These are phyloP conservation scores for Penicillium frequentans DNA, from an alignment of 2,329 filamentous ascomycete genomes.

Conservation along the genomic window DNA sequence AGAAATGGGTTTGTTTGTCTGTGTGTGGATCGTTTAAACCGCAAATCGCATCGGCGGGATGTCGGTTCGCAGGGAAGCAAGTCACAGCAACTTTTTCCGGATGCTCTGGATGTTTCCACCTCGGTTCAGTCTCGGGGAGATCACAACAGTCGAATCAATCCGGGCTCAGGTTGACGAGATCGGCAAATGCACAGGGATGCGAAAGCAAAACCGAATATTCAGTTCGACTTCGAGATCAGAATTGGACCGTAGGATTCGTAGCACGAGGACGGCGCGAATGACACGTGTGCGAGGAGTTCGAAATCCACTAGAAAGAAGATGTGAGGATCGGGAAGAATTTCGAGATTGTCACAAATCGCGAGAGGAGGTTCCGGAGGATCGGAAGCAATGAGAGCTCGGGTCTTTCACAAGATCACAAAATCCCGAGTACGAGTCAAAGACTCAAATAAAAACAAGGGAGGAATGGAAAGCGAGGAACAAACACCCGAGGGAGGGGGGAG, in stretches of 20 bases:
- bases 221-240: neutral
- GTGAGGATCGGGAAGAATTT: slow-evolving; percentile 2
- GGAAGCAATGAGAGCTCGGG: neutral
- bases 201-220: neutral
- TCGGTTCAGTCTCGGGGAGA: neutral
- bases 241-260: neutral
- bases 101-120: neutral
- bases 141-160: neutral
- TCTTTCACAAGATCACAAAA: neutral
- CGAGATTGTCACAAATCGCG: neutral
- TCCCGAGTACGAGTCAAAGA: neutral
- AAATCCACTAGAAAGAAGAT: neutral
- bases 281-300: slow-evolving; percentile 17
- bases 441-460: slow-evolving; percentile 4
- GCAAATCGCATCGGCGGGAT: slow-evolving; percentile 27
- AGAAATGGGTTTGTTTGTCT: neutral
- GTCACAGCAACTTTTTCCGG: neutral
- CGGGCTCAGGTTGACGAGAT: neutral
- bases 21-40: slow-evolving; percentile 20
- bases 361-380: slow-evolving; percentile 2
- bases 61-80: neutral
- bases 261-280: slow-evolving; percentile 21
- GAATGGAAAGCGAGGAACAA: slow-evolving; percentile 16
- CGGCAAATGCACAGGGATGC: slow-evolving; percentile 1
- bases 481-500: slow-evolving; percentile 18